These are phyloP conservation scores for Echinosophora koreensis DNA, from an alignment of 306 rosid genomes.

Conservation along the genomic window DNA sequence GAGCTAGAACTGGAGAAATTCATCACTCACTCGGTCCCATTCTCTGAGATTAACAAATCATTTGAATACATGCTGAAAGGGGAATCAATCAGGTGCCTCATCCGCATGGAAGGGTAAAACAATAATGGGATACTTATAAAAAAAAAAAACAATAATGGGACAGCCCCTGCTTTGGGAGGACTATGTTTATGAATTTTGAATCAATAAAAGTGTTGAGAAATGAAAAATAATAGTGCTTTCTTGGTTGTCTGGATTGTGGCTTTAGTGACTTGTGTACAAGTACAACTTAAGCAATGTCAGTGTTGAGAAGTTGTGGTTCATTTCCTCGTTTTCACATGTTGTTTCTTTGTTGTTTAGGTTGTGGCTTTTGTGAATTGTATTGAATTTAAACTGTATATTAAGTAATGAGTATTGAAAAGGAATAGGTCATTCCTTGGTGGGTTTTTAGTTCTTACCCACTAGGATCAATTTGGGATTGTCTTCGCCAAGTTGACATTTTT, in stretches of 20 bases:
- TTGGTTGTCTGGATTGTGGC: not conserved
- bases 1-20: slow-evolving; percentile 63
- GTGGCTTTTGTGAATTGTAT: slow-evolving; percentile 1
- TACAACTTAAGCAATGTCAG: not conserved
- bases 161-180: not conserved
- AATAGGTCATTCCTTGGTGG: not conserved
- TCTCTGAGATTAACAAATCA: slow-evolving; percentile 58
- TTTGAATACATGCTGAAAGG: slow-evolving; percentile 60
- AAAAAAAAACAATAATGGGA: not conserved
- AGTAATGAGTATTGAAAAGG: not conserved
- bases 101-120: slow-evolving; percentile 46
- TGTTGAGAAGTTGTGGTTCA: not conserved
- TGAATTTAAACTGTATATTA: not conserved
- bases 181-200: not conserved
- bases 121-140: not conserved
- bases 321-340: not conserved
- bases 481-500: not conserved
- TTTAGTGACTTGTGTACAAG: not conserved
- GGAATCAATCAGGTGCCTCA: slow-evolving; percentile 52
- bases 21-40: slow-evolving; percentile 58
- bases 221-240: not conserved
- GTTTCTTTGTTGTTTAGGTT: not conserved
- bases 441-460: not conserved
- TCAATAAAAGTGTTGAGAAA: slow-evolving; percentile 1
- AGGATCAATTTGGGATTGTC: not conserved